These are phyloP conservation scores for Piromyces finnis DNA, from an alignment of 192 early-diverging fungal genomes.

Conservation along the genomic window DNA sequence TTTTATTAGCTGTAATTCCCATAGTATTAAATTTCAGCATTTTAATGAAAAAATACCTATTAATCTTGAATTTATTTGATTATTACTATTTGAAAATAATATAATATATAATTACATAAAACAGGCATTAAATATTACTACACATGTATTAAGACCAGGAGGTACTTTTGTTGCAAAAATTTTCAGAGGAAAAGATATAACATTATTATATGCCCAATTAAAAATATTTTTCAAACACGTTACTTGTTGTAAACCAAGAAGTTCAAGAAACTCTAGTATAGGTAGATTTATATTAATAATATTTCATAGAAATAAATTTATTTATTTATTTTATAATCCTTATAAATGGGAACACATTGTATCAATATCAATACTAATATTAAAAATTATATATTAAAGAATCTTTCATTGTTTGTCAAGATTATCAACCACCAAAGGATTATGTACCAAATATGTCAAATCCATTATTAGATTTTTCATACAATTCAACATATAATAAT, in stretches of 20 bases:
- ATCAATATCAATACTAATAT: no score
- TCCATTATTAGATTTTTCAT: slow-evolving; percentile 67
- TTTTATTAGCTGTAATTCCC: slow-evolving; percentile 68
- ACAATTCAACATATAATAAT: slow-evolving; percentile 13
- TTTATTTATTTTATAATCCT: no score
- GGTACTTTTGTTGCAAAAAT: slow-evolving; percentile 98
- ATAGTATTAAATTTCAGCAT: no score
- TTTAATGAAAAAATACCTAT: no score
- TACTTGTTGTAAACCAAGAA: slow-evolving; percentile 81
- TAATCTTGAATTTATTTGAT: no score
- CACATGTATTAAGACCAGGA: slow-evolving; percentile 70
- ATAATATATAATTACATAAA: background rate
- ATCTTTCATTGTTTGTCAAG: slow-evolving; percentile 83
- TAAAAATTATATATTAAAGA: no score
- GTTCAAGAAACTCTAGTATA: slow-evolving; percentile 78
- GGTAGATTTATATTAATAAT: no score
- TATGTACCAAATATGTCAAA: slow-evolving; percentile 81
- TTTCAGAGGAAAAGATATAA: slow-evolving; percentile 87
- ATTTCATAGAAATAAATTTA: no score
- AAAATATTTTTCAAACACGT: slow-evolving; percentile 80
- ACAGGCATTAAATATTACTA: slow-evolving; percentile 84
- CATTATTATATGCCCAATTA: slow-evolving; percentile 78
- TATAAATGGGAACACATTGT: no score
- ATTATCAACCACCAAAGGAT: slow-evolving; percentile 65
- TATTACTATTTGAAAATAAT: no score